Base-by-base conservation (phyloP, 1,284 basidiomycete genomes). In the Ustilago hordei region DNA sequence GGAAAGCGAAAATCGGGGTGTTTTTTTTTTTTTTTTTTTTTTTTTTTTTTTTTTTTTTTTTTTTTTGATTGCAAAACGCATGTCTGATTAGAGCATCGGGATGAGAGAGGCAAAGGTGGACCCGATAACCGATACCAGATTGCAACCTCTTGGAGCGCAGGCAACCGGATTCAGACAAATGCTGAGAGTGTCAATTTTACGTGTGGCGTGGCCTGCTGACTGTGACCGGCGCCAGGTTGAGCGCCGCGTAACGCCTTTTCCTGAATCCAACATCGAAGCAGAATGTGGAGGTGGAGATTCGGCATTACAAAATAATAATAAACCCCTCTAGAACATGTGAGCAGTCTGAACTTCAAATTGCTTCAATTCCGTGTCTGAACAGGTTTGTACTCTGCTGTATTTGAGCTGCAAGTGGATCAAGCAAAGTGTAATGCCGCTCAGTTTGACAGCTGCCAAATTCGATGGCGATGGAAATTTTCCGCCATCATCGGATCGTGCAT, bases 371-470 rank as follows among this genome's bases (percentile, higher is more conserved):
- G 43, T 4, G 1, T 17, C 19, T 1, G 43, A 4, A 45, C 43
- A n/a, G 34, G 31, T n/a, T 54, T 36, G 4, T 47, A 39, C 1
- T 17, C 2, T 39, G 9, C 15, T 23, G 28, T 43, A 57, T 57
- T 39, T 15, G n/a, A 31, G 38, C 39, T 39, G 39, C 28, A 50
- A 32, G 15, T 6, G 11, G 8, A 2, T 50, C 3, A 50, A 50
- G 48, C 48, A 13, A 50, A 28, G n/a, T 50, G 28, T 31, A 50
- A 34, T 50, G 13, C 28, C 2, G 48, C 48, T 28, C 19, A 38
- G 31, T 36, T 63, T 66, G 69, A 71, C 69, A 71, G 69, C 69
- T 66, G 69, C 64, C 69, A 71, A 52, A 2, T 45, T 63, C 69
- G 69, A 71, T 71, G 60, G 47, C 52, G 55, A 48, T 50, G 69